Evolutionary conservation across 495 filamentous ascomycete species (phyloP).

Genomic region (Podospora anserina): DNA sequence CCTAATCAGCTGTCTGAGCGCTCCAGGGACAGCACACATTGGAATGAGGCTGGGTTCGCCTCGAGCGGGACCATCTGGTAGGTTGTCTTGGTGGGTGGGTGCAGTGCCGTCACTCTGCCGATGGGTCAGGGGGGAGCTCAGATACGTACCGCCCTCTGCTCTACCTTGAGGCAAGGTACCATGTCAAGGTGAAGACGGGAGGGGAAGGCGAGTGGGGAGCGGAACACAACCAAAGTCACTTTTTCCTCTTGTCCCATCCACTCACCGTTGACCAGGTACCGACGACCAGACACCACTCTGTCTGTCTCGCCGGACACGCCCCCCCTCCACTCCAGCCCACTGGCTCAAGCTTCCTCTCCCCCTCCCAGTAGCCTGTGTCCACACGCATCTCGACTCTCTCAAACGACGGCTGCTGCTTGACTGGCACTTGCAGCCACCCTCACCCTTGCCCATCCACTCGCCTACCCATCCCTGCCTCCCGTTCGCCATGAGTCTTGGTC

Average conservation of each 20-base stretch:
- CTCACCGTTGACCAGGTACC: constrained; percentile 4
- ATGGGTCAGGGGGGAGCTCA: constrained; percentile 1
- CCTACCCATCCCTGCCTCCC: constrained; percentile 12
- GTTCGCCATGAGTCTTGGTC: constrained; percentile 12
- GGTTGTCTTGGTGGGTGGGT: background rate
- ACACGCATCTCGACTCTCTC: background rate
- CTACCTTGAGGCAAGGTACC: constrained; percentile 3
- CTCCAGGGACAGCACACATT: constrained; percentile 11
- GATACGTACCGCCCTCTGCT: background rate
- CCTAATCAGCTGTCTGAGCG: constrained; percentile 16
- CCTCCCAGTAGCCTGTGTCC: constrained; percentile 1
- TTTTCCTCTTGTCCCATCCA: constrained; percentile 2
- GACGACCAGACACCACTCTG: background rate
- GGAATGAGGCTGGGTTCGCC: constrained; percentile 24
- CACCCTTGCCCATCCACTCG: constrained; percentile 16
- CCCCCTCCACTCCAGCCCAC: constrained; percentile 16
- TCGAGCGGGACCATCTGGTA: constrained; percentile 4
- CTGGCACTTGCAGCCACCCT: constrained; percentile 1
- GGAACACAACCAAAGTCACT: background rate
- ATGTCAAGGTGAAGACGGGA: constrained; percentile 3
- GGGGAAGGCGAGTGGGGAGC: background rate
- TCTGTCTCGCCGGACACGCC: background rate
- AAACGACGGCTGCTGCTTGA: background rate
- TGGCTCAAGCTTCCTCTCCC: constrained; percentile 6
- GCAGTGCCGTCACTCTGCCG: constrained; percentile 10